Conservation (phyloP, 148 eudicot genomes). For the Rhododendron kiyosumense region DNA sequence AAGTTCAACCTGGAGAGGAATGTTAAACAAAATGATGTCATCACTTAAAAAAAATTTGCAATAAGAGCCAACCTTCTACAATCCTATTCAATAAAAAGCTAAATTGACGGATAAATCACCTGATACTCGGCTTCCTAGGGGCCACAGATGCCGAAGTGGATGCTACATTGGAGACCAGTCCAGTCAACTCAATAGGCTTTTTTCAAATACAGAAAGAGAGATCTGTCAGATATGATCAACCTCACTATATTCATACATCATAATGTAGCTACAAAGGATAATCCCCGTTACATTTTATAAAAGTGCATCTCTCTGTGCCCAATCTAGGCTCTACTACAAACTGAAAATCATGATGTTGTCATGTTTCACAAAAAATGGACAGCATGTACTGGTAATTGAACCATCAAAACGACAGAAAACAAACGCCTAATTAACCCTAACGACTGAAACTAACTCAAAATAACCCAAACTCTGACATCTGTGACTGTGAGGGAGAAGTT, state of each 20-base stretch:
- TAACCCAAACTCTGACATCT: not conserved
- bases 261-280: not conserved
- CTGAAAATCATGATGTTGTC: not conserved
- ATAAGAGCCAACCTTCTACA: not conserved
- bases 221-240: not conserved
- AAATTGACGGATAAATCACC: slow-evolving; percentile 9
- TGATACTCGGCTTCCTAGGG: slow-evolving; percentile 24
- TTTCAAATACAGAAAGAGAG: not conserved
- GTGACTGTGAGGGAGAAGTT: no score
- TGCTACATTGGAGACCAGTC: not conserved
- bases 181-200: slow-evolving; percentile 25
- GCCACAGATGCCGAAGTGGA: not conserved
- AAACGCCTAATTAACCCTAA: not conserved
- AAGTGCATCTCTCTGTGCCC: not conserved
- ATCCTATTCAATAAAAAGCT: not conserved
- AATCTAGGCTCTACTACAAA: not conserved
- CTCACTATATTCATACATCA: not conserved
- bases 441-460: not conserved
- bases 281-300: not conserved
- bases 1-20: slow-evolving; percentile 22
- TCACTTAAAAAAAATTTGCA: not conserved
- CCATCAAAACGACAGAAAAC: not conserved
- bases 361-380: not conserved
- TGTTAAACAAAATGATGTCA: not conserved
- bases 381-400: not conserved